Conservation (phyloP, 106 monocot genomes). For the Dendrobium chrysotoxum region DNA sequence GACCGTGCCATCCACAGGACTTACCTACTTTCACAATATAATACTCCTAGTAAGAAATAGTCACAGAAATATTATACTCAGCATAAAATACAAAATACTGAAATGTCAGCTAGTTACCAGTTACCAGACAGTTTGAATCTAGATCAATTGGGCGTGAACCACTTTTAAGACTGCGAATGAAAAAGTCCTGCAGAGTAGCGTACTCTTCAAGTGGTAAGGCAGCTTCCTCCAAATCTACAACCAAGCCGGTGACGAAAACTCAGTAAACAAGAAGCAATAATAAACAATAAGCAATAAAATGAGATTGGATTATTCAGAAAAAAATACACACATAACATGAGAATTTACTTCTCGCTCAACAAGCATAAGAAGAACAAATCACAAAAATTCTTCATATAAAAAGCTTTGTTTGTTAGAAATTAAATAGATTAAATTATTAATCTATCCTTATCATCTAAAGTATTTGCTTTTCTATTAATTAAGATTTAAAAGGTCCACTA, state of each 20-base stretch:
- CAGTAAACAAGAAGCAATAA: not conserved
- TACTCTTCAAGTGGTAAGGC: constrained; percentile 78
- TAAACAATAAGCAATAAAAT: not conserved
- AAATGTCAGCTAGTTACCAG: constrained; percentile 64
- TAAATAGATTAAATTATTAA: not conserved
- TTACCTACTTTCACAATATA: constrained; percentile 44
- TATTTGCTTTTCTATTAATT: not conserved
- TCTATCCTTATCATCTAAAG: not conserved
- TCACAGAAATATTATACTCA: not conserved
- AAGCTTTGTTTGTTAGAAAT: not conserved
- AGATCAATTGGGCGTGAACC: constrained; percentile 70
- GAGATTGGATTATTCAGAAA: not conserved
- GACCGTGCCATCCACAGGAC: constrained; percentile 86
- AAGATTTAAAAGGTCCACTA: not conserved
- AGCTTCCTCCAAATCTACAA: constrained; percentile 82
- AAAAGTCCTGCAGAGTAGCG: constrained; percentile 83
- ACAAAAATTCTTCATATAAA: not conserved
- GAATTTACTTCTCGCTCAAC: not conserved
- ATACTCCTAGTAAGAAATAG: not conserved
- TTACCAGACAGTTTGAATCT: constrained; percentile 95
- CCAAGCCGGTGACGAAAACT: constrained; percentile 8
- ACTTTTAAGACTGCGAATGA: constrained; percentile 59
- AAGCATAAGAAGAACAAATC: not conserved
- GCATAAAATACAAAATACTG: not conserved
- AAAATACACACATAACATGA: not conserved